Conservation (phyloP, 192 early-diverging fungal species). For the Chytriomyces confervae region DNA sequence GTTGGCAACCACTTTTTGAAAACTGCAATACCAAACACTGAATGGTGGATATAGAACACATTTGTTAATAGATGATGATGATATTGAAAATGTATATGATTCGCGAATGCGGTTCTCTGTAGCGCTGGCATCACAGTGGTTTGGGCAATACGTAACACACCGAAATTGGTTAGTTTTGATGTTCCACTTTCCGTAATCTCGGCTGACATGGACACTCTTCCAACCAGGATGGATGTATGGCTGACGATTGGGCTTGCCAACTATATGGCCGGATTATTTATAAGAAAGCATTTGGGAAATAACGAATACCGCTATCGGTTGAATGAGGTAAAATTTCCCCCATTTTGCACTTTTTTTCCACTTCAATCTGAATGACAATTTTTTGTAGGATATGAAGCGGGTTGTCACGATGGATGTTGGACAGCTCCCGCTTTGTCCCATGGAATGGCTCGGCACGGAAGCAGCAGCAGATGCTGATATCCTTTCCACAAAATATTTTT, state of each 20-base stretch:
- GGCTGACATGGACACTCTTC: slow-evolving; percentile 47
- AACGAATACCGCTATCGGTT: slow-evolving; percentile 89
- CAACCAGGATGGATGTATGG: slow-evolving; percentile 85
- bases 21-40: not conserved
- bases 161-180: slow-evolving; percentile 44
- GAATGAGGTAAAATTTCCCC: slow-evolving; percentile 58
- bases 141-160: slow-evolving; percentile 79
- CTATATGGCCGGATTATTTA: slow-evolving; percentile 74
- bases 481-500: slow-evolving; percentile 47
- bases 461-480: slow-evolving; percentile 41
- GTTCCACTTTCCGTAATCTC: slow-evolving; percentile 1
- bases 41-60: slow-evolving; percentile 42
- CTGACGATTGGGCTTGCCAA: slow-evolving; percentile 81
- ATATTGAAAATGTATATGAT: slow-evolving; percentile 90
- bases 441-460: slow-evolving; percentile 7
- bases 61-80: slow-evolving; percentile 71
- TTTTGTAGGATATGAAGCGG: slow-evolving; percentile 78
- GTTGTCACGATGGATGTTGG: slow-evolving; percentile 84
- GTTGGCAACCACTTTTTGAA: not conserved
- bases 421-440: slow-evolving; percentile 83
- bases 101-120: slow-evolving; percentile 73
- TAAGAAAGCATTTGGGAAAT: slow-evolving; percentile 81
- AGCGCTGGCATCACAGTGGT: slow-evolving; percentile 90
- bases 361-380: slow-evolving; percentile 3
- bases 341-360: slow-evolving; percentile 1